Conservation (phyloP, 352 stramenopile species). For the Discostella stelligera region DNA sequence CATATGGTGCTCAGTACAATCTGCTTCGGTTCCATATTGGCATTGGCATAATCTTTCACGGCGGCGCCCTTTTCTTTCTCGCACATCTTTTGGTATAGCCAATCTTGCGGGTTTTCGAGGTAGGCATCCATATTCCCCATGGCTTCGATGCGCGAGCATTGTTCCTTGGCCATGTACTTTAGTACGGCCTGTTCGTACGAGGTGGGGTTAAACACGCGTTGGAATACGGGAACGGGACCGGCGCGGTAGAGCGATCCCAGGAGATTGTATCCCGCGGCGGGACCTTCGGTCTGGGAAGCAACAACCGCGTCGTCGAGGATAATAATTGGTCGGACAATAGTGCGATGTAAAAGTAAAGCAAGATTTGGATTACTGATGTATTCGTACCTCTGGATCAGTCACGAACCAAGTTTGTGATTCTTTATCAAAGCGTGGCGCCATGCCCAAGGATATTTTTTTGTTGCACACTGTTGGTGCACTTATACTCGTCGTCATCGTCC, state of each 20-base stretch:
- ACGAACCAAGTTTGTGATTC: conserved; percentile 38
- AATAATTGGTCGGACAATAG: background rate
- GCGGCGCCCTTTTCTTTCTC: conserved; percentile 43
- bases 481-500: background rate
- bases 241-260: conserved; percentile 44
- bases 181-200: conserved; percentile 51
- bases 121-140: conserved; percentile 55
- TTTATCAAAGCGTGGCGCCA: conserved; percentile 48
- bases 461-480: too few relatives aligned
- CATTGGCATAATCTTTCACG: conserved; percentile 56
- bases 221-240: conserved; percentile 44
- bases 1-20: conserved; percentile 35
- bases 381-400: conserved; percentile 40
- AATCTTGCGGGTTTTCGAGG: conserved; percentile 47
- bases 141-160: conserved; percentile 36
- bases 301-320: too few relatives aligned
- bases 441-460: conserved; percentile 12
- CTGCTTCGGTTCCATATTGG: conserved; percentile 45
- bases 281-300: conserved; percentile 29
- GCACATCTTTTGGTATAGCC: conserved; percentile 55
- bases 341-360: background rate
- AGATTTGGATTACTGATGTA: background rate
- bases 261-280: conserved; percentile 37
- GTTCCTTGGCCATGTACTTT: conserved; percentile 50
- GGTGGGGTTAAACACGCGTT: conserved; percentile 41